These are phyloP conservation scores for Rosa multiflora DNA, from an alignment of 306 rosid genomes.

Conservation along the genomic window DNA sequence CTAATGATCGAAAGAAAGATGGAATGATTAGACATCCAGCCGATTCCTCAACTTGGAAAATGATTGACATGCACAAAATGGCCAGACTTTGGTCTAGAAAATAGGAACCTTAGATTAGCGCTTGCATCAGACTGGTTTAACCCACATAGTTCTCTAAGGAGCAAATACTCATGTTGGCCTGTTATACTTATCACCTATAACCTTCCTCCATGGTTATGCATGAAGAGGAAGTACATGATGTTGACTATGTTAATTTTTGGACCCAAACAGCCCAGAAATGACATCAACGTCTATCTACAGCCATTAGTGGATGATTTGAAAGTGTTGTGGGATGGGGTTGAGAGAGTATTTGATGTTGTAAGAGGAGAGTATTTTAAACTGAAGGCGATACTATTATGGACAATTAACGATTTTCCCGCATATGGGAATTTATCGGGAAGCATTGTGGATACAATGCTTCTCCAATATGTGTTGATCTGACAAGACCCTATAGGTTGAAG, in stretches of 20 bases:
- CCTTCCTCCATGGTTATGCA: neutral
- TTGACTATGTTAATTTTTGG: neutral
- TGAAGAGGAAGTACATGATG: neutral
- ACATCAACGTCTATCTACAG: neutral
- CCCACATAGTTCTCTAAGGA: neutral
- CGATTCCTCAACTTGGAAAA: neutral
- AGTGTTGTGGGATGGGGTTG: neutral
- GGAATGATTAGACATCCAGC: neutral
- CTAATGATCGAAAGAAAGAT: neutral
- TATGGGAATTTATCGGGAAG: neutral
- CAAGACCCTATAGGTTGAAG: too few species aligned
- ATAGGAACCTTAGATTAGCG: neutral
- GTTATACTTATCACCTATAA: neutral
- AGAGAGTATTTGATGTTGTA: neutral
- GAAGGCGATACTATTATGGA: neutral
- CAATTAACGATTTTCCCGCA: neutral
- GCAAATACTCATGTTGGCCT: neutral
- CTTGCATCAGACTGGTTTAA: neutral
- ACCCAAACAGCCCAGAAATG: neutral
- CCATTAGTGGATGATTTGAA: conserved; percentile 10
- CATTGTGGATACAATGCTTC: neutral
- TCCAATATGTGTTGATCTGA: neutral
- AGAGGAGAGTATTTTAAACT: neutral
- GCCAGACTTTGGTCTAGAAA: neutral
- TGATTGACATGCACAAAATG: too few species aligned